These are phyloP conservation scores for Acacia confusa DNA, from an alignment of 306 rosid species.

Conservation along the genomic window DNA sequence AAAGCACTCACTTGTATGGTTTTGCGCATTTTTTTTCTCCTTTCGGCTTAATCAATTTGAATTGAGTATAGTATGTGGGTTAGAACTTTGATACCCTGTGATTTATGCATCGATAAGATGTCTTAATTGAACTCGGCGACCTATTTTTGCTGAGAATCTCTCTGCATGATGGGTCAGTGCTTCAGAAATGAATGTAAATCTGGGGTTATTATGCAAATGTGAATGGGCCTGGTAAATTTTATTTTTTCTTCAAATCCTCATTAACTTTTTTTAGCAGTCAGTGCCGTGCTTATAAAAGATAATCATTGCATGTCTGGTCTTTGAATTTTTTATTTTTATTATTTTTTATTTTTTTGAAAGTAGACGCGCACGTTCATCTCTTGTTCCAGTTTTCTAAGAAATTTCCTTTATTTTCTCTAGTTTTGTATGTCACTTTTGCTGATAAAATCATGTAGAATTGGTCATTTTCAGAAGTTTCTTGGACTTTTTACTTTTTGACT, in stretches of 20 bases:
- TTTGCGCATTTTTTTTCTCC: background rate
- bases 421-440: background rate
- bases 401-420: background rate
- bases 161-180: background rate
- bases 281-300: background rate
- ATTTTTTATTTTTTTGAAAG: background rate
- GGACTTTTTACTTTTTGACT: slow-evolving; percentile 23
- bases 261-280: background rate
- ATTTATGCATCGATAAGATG: background rate
- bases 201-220: background rate
- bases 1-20: background rate
- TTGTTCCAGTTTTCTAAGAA: slow-evolving; percentile 18
- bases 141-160: slow-evolving; percentile 16
- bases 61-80: background rate
- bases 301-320: background rate
- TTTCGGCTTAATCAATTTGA: slow-evolving; percentile 19
- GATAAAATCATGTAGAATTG: slow-evolving; percentile 26
- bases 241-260: background rate
- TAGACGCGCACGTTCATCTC: slow-evolving; percentile 1
- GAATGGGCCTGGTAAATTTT: background rate
- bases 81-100: background rate
- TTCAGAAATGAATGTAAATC: background rate
- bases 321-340: background rate
- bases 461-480: slow-evolving; percentile 33
- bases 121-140: background rate